A percentile compares a stretch with the other conserved stretches of the same genome.
phyloP scores from a whole-genome alignment of 2,329 filamentous ascomycete genomes.

The Didymella exigua region DNA sequence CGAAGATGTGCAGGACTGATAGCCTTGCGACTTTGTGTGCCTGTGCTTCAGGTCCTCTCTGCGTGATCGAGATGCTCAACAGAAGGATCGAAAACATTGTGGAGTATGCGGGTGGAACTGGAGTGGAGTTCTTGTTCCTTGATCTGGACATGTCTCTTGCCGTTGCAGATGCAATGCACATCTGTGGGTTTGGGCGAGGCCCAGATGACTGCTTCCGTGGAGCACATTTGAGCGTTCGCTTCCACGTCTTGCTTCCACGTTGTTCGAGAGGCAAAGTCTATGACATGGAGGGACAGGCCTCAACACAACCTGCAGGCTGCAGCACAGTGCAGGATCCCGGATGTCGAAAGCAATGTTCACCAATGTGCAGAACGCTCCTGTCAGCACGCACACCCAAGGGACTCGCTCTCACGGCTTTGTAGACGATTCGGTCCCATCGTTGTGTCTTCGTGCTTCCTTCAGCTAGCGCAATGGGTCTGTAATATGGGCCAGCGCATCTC shows the following conservation, averaged over 20 bases:
- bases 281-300: neutral
- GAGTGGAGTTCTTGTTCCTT: conserved; percentile 1
- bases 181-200: neutral
- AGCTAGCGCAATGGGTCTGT: conserved; percentile 14
- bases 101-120: conserved; percentile 1
- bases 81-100: neutral
- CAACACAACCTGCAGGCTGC: neutral
- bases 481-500: conserved; percentile 18
- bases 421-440: neutral
- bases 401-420: conserved; percentile 1
- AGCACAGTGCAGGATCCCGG: neutral
- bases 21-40: neutral
- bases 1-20: neutral
- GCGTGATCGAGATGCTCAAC: conserved; percentile 6
- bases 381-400: conserved; percentile 8
- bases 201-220: neutral
- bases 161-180: conserved; percentile 1
- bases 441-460: conserved; percentile 2
- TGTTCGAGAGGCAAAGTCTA: neutral
- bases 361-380: conserved; percentile 2
- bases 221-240: neutral
- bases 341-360: neutral
- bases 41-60: neutral
- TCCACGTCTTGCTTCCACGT: neutral
- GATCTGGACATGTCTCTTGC: neutral